Conservation (phyloP, 2,329 filamentous ascomycete genomes). For the Colletotrichum filicis region DNA sequence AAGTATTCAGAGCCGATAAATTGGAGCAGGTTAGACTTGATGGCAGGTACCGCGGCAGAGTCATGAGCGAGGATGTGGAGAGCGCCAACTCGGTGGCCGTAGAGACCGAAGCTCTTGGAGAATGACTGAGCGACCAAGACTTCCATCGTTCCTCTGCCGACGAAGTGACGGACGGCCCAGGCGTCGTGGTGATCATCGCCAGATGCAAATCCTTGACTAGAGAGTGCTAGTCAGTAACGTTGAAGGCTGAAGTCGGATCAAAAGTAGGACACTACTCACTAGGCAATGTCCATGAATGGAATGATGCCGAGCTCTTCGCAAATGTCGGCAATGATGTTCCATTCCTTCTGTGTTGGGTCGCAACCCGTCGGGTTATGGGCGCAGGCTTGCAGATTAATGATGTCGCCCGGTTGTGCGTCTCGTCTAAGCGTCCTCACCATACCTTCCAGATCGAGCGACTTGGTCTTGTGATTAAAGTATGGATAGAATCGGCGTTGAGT, state of each 20-base stretch:
- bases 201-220: conserved; percentile 45
- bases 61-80: conserved; percentile 5
- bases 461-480: conserved; percentile 40
- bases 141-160: conserved; percentile 33
- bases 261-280: conserved; percentile 10
- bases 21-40: not conserved
- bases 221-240: not conserved
- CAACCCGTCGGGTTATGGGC: conserved; percentile 47
- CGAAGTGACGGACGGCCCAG: conserved; percentile 44
- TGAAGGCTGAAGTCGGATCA: not conserved
- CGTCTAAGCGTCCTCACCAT: conserved; percentile 38
- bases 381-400: conserved; percentile 45
- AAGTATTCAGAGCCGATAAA: not conserved
- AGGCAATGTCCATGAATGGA: conserved; percentile 46
- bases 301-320: conserved; percentile 42
- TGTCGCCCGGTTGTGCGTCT: conserved; percentile 39
- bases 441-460: conserved; percentile 41
- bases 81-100: conserved; percentile 42
- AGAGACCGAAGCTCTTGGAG: conserved; percentile 44
- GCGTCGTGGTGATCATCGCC: conserved; percentile 44
- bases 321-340: conserved; percentile 41
- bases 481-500: conserved; percentile 39
- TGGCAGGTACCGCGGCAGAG: not conserved
- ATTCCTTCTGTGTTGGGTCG: conserved; percentile 44
- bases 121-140: conserved; percentile 43